phyloP scores from a whole-genome alignment of 2,329 filamentous ascomycete species.

The Periconia sp. region DNA sequence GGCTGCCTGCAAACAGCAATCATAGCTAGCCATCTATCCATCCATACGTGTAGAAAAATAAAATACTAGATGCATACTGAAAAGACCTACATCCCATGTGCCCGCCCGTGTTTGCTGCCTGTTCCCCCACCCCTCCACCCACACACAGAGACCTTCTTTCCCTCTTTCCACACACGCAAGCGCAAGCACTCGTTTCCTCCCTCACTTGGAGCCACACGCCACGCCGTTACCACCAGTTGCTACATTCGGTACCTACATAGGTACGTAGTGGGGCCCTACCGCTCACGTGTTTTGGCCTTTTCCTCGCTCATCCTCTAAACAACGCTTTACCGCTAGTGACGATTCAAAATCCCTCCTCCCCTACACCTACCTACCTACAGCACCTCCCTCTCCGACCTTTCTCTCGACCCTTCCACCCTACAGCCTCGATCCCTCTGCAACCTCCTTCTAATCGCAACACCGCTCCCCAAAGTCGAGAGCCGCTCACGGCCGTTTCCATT shows the following conservation, averaged over 20 bases:
- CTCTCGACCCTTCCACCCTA: conserved; percentile 17
- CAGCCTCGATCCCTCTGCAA: conserved; percentile 12
- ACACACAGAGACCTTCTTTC: too few species aligned
- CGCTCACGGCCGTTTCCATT: not conserved
- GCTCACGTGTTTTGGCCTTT: conserved; percentile 44
- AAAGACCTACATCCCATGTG: too few species aligned
- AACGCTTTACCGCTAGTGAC: conserved; percentile 26
- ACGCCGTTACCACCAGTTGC: not conserved
- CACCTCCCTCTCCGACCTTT: conserved; percentile 40
- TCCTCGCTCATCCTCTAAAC: conserved; percentile 35
- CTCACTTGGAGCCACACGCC: too few species aligned
- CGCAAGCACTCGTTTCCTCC: too few species aligned
- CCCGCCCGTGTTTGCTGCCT: too few species aligned
- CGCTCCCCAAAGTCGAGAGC: conserved; percentile 11
- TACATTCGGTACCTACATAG: not conserved
- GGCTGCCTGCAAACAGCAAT: too few species aligned
- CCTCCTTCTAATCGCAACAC: conserved; percentile 11
- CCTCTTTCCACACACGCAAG: too few species aligned
- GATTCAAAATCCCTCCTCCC: conserved; percentile 37
- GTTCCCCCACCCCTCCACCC: too few species aligned
- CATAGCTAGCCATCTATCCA: too few species aligned
- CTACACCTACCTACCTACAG: conserved; percentile 30
- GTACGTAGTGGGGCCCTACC: conserved; percentile 31
- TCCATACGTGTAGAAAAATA: too few species aligned
- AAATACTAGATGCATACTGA: too few species aligned